Conservation (phyloP, 805 yeast species). For the Candida morakotiae region DNA sequence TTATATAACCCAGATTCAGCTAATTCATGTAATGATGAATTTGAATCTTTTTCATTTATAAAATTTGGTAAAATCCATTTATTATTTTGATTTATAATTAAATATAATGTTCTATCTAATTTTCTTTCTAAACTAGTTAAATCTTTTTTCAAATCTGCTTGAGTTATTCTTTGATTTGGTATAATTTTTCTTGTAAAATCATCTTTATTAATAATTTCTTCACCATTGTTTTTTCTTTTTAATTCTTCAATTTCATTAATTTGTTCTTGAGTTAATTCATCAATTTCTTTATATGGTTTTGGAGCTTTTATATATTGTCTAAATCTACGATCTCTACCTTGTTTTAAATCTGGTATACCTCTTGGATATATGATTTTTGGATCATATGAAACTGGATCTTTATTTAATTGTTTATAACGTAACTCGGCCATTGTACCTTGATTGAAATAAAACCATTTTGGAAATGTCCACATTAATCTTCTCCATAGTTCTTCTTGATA, state of each 20-base stretch:
- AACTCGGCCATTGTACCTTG: constrained; percentile 88
- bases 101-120: constrained; percentile 74
- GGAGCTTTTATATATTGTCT: constrained; percentile 81
- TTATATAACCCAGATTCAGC: constrained; percentile 72
- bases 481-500: constrained; percentile 85
- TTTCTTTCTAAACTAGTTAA: constrained; percentile 69
- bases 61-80: constrained; percentile 86
- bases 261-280: constrained; percentile 14
- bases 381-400: constrained; percentile 66
- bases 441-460: constrained; percentile 86
- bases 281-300: constrained; percentile 44
- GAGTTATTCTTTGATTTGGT: constrained; percentile 68
- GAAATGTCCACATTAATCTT: constrained; percentile 96
- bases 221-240: constrained; percentile 6
- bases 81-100: constrained; percentile 51
- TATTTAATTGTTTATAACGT: constrained; percentile 69
- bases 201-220: constrained; percentile 20
- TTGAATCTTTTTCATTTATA: constrained; percentile 10
- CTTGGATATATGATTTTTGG: constrained; percentile 75
- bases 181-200: constrained; percentile 65
- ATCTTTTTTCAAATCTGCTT: constrained; percentile 69
- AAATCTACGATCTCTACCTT: constrained; percentile 81
- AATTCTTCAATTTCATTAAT: constrained; percentile 29
- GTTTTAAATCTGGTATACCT: constrained; percentile 83
- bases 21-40: constrained; percentile 54